A percentile compares a stretch with the other conserved stretches of the same genome.
Conservation (phyloP, 1,284 basidiomycete genomes). For the Sporisorium graminicola region DNA sequence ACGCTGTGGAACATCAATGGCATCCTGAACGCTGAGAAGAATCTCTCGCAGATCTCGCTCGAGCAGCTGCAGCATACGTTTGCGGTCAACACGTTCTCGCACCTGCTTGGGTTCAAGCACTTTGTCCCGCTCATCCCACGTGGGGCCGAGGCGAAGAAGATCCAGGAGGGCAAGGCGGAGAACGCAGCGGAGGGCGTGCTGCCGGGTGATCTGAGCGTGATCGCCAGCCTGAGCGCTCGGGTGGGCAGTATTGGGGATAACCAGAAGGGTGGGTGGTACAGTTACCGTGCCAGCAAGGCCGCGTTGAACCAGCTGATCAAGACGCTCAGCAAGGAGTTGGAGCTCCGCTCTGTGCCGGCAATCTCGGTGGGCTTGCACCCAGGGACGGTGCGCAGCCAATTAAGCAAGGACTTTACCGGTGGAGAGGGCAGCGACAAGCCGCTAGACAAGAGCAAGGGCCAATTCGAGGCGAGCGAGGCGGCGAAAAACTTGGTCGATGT, state of each 20-base stretch:
- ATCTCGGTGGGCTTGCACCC: conserved; percentile 72
- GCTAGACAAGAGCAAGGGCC: conserved; percentile 68
- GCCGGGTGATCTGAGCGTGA: conserved; percentile 66
- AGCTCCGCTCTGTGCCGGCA: conserved; percentile 73
- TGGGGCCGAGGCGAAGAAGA: conserved; percentile 40
- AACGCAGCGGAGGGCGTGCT: conserved; percentile 67
- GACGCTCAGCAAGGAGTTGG: conserved; percentile 78
- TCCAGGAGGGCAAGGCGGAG: conserved; percentile 52
- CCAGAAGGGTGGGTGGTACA: conserved; percentile 78
- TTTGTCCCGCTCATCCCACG: conserved; percentile 72
- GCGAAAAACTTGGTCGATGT: conserved; percentile 76
- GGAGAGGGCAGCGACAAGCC: conserved; percentile 52
- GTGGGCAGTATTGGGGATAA: conserved; percentile 78
- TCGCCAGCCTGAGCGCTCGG: conserved; percentile 74
- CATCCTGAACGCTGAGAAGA: conserved; percentile 75
- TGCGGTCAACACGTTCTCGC: conserved; percentile 73
- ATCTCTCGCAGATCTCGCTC: conserved; percentile 74
- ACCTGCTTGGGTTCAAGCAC: conserved; percentile 73
- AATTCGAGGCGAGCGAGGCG: conserved; percentile 77
- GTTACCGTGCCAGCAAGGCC: conserved; percentile 80
- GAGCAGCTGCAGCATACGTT: conserved; percentile 71
- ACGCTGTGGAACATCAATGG: conserved; percentile 72
- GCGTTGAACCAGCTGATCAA: conserved; percentile 81
- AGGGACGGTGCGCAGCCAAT: conserved; percentile 73
- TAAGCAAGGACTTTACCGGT: conserved; percentile 71